Percentiles rank a stretch among this genome's conserved stretches.
Evolutionary conservation across 495 filamentous ascomycete species (phyloP).

Genomic region (Podospora pseudopauciseta): DNA sequence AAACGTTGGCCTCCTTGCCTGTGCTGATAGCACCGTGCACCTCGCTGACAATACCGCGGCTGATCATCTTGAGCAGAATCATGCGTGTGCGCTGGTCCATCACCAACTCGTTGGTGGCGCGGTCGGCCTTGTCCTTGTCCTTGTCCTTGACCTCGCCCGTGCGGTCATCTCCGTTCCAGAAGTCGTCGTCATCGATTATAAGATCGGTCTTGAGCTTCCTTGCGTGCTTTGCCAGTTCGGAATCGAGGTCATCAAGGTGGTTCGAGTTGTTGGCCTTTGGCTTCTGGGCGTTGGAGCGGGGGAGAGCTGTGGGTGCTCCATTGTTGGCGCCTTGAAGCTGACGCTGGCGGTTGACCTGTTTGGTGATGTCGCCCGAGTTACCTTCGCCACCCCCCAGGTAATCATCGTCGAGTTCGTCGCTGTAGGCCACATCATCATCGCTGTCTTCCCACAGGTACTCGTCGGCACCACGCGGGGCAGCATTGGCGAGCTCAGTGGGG

Average conservation of each 20-base stretch:
- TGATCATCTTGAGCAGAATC: constrained; percentile 94
- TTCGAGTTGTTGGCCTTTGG: constrained; percentile 74
- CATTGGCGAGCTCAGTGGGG: constrained; percentile 14
- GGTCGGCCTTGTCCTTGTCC: constrained; percentile 79
- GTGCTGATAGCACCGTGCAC: constrained; percentile 91
- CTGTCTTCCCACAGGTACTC: constrained; percentile 26
- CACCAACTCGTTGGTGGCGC: constrained; percentile 90
- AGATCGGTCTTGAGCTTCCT: constrained; percentile 78
- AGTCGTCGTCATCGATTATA: no score
- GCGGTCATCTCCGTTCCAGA: no score
- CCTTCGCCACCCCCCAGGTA: constrained; percentile 55
- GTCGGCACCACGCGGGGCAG: not conserved
- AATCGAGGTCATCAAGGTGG: constrained; percentile 81
- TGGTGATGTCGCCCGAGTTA: constrained; percentile 71
- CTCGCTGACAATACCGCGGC: constrained; percentile 73
- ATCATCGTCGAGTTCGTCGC: constrained; percentile 39
- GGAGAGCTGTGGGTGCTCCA: constrained; percentile 49
- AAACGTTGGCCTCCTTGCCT: constrained; percentile 97
- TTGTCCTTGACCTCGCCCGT: constrained; percentile 32
- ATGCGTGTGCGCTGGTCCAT: constrained; percentile 90
- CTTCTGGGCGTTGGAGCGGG: constrained; percentile 81
- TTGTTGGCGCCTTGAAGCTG: constrained; percentile 42
- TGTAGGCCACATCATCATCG: constrained; percentile 37
- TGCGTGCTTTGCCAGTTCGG: constrained; percentile 77
- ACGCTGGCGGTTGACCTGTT: constrained; percentile 86